Base-by-base conservation (phyloP, 2,329 filamentous ascomycete species). In the Daldinia sp. region DNA sequence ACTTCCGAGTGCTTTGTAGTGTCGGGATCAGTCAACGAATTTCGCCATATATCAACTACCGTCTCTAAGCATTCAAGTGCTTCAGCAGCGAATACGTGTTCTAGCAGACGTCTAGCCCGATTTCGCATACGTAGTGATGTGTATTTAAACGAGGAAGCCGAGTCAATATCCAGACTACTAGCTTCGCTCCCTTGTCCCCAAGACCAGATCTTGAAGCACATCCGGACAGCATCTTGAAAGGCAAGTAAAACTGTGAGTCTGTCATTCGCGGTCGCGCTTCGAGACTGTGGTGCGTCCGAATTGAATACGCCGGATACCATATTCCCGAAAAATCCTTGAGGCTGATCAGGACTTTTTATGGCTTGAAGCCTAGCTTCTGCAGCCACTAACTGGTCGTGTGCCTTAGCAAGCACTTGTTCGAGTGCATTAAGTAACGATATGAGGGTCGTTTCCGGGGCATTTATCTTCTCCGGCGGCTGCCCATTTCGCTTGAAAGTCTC, bases 1-100 rank as follows among this genome's bases (percentile, higher is more conserved):
- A 97, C 90, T 58, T 92, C 88, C 1, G 85, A 82, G 12, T 87
- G 85, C 63, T 87, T 86, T 18, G 85, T 80, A 9, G 79, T 79
- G 6, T 85, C 82, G 3, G 80, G 80, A 33, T 81, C 81, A 15
- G 83, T 79, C 15, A 84, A 78, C 0, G 82, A 82, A 35, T 81
- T 81, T 80, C 87, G 90, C 94, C 95, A 98, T 58, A 96, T 87
- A 57, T 93, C 92, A 61, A 97, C 91, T 15, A 97, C 84, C 0
- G 94, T 98, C 79, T 99, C 96, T 1, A 99, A 83, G 69, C 94
- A 98, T 79, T 99, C 96, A 6, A 99, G 84, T 5, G 93, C 93
- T 81, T 99, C 96, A 0, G 94, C 94, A 1, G 92, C 89, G 76
- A 98, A 98, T 2, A 99, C 86, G 76, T 98, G 94, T 79, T 99